phyloP scores from a whole-genome alignment of 106 monocot genomes.

The Phalaenopsis equestris region DNA sequence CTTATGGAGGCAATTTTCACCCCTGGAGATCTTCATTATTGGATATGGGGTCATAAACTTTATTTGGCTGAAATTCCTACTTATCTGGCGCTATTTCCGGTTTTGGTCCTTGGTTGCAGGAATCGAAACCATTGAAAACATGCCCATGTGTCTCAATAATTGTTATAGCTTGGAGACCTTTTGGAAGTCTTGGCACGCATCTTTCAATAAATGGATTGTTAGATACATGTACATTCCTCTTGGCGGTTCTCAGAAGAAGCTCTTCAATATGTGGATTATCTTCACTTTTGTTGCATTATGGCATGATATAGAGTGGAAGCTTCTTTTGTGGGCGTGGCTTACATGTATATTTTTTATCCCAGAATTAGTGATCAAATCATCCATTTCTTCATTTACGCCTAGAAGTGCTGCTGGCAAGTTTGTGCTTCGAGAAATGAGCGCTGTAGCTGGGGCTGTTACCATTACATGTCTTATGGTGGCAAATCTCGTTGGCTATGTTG shows the following conservation, averaged over 20 bases:
- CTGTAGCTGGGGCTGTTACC: conserved; percentile 77
- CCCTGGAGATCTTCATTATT: conserved; percentile 87
- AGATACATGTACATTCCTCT: conserved; percentile 98
- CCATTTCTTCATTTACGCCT: conserved; percentile 30
- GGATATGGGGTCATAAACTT: conserved; percentile 97
- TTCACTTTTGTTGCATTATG: conserved; percentile 98
- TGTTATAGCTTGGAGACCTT: conserved; percentile 89
- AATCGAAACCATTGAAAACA: conserved; percentile 84
- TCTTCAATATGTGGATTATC: conserved; percentile 89
- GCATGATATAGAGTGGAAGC: conserved; percentile 99
- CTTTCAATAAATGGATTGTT: conserved; percentile 97
- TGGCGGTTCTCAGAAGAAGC: conserved; percentile 75
- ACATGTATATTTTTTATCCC: conserved; percentile 90
- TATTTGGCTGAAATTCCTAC: conserved; percentile 96
- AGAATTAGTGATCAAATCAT: conserved; percentile 76
- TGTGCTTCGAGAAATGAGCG: conserved; percentile 59
- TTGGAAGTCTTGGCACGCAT: conserved; percentile 99
- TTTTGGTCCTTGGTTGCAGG: conserved; percentile 89
- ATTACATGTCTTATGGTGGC: conserved; percentile 95
- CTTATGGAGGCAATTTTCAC: conserved; percentile 65
- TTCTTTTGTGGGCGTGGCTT: conserved; percentile 96
- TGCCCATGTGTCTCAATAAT: conserved; percentile 93
- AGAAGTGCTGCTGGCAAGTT: conserved; percentile 36
- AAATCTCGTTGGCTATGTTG: conserved; percentile 87
- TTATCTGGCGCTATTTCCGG: conserved; percentile 97